Percentiles rank a stretch among this genome's conserved stretches.
Evolutionary conservation across 352 stramenopile genomes (phyloP).

Genomic region (Globisporangium polare): DNA sequence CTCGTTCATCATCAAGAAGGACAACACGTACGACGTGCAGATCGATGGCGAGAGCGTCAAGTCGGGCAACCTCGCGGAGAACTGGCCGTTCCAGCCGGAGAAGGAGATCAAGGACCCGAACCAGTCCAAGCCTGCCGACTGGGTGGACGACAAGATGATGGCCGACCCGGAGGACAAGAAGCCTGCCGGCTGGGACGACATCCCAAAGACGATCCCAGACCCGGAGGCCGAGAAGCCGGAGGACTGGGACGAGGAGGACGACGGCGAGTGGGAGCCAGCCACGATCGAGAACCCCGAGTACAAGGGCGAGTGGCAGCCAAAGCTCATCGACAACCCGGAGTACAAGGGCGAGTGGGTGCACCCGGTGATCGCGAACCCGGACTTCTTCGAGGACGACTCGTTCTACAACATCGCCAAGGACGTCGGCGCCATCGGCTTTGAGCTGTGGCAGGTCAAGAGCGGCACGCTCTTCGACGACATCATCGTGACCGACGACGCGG

Average conservation of each 20-base stretch:
- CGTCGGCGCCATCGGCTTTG: slow-evolving; percentile 97
- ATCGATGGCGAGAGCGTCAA: slow-evolving; percentile 96
- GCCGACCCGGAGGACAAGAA: slow-evolving; percentile 94
- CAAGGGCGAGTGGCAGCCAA: slow-evolving; percentile 98
- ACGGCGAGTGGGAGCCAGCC: slow-evolving; percentile 97
- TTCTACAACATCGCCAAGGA: slow-evolving; percentile 95
- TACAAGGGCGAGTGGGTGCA: slow-evolving; percentile 99
- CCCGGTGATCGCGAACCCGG: slow-evolving; percentile 95
- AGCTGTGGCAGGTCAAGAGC: slow-evolving; percentile 98
- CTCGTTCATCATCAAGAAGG: slow-evolving; percentile 95
- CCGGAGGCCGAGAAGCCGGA: slow-evolving; percentile 95
- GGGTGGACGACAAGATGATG: slow-evolving; percentile 96
- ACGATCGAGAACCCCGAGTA: slow-evolving; percentile 97
- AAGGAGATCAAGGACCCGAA: slow-evolving; percentile 98
- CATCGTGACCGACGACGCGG: slow-evolving; percentile 95
- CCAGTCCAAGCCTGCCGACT: slow-evolving; percentile 96
- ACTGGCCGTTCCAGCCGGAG: slow-evolving; percentile 94
- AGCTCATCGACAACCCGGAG: slow-evolving; percentile 98
- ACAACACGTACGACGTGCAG: slow-evolving; percentile 97
- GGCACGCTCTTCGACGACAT: slow-evolving; percentile 99
- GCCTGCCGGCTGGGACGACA: slow-evolving; percentile 96
- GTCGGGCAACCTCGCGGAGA: slow-evolving; percentile 89
- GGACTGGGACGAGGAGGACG: slow-evolving; percentile 99
- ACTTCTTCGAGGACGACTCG: slow-evolving; percentile 94
- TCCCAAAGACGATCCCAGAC: slow-evolving; percentile 95